Base-by-base conservation (phyloP, 1,139 yeast genomes). In the Debaryomyces singareniensis region DNA sequence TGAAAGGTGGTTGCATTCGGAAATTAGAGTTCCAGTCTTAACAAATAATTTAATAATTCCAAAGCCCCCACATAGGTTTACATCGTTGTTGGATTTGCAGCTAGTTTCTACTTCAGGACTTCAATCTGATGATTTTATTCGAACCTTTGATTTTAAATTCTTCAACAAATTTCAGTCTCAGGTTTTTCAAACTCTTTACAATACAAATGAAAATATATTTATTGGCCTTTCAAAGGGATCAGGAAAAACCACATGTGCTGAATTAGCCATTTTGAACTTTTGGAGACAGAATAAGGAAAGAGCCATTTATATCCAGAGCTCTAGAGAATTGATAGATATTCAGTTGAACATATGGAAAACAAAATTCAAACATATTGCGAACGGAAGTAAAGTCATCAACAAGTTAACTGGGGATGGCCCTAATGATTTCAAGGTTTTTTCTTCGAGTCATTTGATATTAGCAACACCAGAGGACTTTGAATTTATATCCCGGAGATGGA, bases 1-100 rank as follows among this genome's bases (percentile, higher is more conserved):
- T 36, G 95, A 87, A 36, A 74, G 68, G 36, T 91, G 98, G 98
- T 55, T 87, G 5, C 89, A 84, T 37, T 75, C 87, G 34, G 85
- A 75, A 31, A 65, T 71, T 41, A 71, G 72, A 35, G 51, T 71
- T 2, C 86, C 96, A 0, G 59, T 86, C 2, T 55, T 75, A 29
- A 58, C 91, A 34, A 61, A 68, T 15, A 55, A 66, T 23, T 44
- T 86, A 30, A 62, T 61, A 25, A 39, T 82, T 4, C 96, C 96
- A 6, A 76, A 75, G 45, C 76, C 74, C 40, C 76, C 80, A 35
- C 78, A 87, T 0, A 68, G 81, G 0, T 78, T 77, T 18, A 71
- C 84, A 2, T 69, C 69, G 34, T 43, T 76, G 14, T 47, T 71
- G 14, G 78, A 75, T 25, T 46, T 71, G 10, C 74, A 72, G 30